Base-by-base conservation (phyloP, 1,139 yeast genomes). In the Candida tropicalis region DNA sequence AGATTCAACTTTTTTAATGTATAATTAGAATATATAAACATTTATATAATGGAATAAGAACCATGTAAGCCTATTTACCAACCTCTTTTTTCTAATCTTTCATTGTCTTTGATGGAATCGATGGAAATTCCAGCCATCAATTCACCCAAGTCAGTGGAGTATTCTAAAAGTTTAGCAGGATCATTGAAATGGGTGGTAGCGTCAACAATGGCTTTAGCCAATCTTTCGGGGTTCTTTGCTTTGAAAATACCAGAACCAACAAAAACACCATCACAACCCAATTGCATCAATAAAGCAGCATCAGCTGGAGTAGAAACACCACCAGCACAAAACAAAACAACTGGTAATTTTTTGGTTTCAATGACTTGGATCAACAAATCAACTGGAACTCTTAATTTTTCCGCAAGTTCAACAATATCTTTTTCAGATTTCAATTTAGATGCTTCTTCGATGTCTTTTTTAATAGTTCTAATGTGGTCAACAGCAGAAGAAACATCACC, bases 281-380 rank as follows among this genome's bases (percentile, higher is more conserved):
- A 73, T 65, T 87, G 91, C 95, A 87, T 87, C 66, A 89, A 83
- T 52, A 87, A 70, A 9, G 95, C 95, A 35, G 95, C 95, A 63
- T 87, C 96, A 2, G 93, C 84, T 23, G 96, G 96, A 9, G 95
- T 85, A 9, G 95, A 95, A 42, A 87, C 85, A 51, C 96, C 96
- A 40, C 96, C 96, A 35, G 95, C 95, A 33, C 95, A 95, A 63
- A 87, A 87, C 70, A 86, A 87, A 44, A 87, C 95, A 38, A 87
- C 95, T 1, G 93, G 93, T 52, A 87, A 75, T 53, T 82, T 81
- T 33, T 89, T 89, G 10, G 68, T 65, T 39, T 73, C 75, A 41
- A 82, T 70, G 43, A 78, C 70, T 46, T 75, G 69, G 52, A 75
- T 64, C 50, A 87, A 68, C 41, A 80, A 63, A 13, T 72, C 74